Conservation (phyloP, 1,139 yeast species). For the Debaryomyces robertsiae region DNA sequence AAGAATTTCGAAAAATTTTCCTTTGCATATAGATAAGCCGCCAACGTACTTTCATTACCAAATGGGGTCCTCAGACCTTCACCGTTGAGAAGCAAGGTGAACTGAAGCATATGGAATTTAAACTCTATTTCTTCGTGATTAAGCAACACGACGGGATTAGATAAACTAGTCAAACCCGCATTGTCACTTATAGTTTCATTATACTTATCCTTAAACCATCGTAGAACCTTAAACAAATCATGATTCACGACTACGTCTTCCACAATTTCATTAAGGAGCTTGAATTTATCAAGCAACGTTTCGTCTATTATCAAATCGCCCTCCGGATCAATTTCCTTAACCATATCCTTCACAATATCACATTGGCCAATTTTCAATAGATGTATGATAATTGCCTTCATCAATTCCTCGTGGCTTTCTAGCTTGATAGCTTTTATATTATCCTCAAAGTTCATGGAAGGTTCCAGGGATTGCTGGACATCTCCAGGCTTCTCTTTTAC, state of each 20-base stretch:
- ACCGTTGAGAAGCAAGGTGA: conserved; percentile 43
- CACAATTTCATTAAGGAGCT: conserved; percentile 36
- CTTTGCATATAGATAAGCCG: conserved; percentile 60
- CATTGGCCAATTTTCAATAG: conserved; percentile 47
- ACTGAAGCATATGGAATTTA: conserved; percentile 64
- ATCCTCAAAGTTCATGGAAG: conserved; percentile 11
- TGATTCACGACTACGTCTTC: conserved; percentile 38
- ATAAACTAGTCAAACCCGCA: neutral
- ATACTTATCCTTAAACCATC: conserved; percentile 38
- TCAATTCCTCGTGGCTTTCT: conserved; percentile 38
- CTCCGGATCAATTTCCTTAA: conserved; percentile 25
- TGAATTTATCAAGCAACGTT: conserved; percentile 30
- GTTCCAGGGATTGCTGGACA: neutral
- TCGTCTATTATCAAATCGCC: conserved; percentile 26
- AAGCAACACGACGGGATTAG: conserved; percentile 3
- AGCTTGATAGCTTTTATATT: conserved; percentile 21
- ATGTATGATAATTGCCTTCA: conserved; percentile 45
- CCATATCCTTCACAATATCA: conserved; percentile 36
- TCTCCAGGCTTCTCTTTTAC: conserved; percentile 14
- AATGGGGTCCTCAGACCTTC: conserved; percentile 13
- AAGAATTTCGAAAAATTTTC: conserved; percentile 52
- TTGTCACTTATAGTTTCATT: conserved; percentile 14
- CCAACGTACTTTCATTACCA: conserved; percentile 30
- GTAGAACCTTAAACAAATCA: conserved; percentile 35
- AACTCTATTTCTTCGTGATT: conserved; percentile 48